Evolutionary conservation across 768 basidiomycete genomes (phyloP), one percentile per base, ranked within the genome.

Genomic region (Tephrocybe sp.): DNA sequence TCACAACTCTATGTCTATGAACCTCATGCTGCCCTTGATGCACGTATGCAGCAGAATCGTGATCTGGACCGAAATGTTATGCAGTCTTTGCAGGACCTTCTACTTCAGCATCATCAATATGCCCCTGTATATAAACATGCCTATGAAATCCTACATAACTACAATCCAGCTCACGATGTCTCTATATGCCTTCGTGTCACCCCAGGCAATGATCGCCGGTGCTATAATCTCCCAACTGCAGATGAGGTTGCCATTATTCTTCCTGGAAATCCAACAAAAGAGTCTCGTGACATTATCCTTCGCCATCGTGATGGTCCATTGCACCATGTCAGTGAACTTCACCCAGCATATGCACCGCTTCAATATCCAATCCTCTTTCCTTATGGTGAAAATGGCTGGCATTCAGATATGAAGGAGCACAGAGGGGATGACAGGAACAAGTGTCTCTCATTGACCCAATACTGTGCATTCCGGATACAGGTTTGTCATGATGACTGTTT

Each of bases 361-460:
- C 69, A 76, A 12, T 78, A 76, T 69, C 67, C 72, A 0, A 53
- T 80, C 0, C 60, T 80, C 1, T 77, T 78, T 63, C 71, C 75
- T 3, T 15, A 42, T 31, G 73, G 74, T 2, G 56, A 70, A 11
- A 35, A 55, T 34, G 75, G 75, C 2, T 79, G 70, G 74, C 62
- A 68, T 51, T 9, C 52, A 4, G 26, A 62, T 0, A n/a, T n/a
- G n/a, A n/a, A n/a, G n/a, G n/a, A n/a, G n/a, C n/a, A n/a, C n/a
- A 8, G 13, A 44, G n/a, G 8, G 27, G n/a, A n/a, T 21, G 21
- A 16, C 0, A 26, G 13, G 18, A 54, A 37, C 24, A 60, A 59
- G 9, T 53, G 54, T 16, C 18, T 69, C 7, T 62, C 66, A 0
- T 64, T 68, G 37, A 25, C 56, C 0, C 51, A 60, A 0, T 72